These are phyloP conservation scores for Corylus heterophylla DNA, from an alignment of 306 rosid species.

Conservation along the genomic window DNA sequence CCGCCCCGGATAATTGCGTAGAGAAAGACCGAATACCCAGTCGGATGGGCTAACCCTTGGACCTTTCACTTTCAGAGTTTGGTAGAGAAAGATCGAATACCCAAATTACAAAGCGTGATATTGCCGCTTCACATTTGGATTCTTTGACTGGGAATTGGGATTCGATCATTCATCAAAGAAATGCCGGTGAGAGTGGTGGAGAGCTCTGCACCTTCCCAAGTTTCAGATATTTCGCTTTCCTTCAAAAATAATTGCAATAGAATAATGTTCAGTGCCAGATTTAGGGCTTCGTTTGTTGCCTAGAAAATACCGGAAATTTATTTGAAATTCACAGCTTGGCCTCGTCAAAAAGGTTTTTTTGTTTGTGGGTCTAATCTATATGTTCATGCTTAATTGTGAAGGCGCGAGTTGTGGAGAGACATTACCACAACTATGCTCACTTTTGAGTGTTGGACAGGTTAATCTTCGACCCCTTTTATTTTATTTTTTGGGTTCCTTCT, in stretches of 20 bases:
- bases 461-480: neutral
- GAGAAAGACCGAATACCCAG: neutral
- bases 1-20: neutral
- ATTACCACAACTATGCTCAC: constrained; percentile 56
- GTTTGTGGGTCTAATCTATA: neutral
- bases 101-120: no score
- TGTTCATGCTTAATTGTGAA: constrained; percentile 26
- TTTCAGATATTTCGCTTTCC: no score
- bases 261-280: neutral
- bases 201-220: no score
- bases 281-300: neutral
- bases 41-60: neutral
- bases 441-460: constrained; percentile 84
- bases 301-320: neutral
- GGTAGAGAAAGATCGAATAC: neutral
- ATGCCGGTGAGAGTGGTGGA: no score
- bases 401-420: constrained; percentile 65
- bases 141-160: no score
- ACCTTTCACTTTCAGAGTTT: neutral
- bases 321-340: neutral
- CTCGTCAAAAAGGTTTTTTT: neutral
- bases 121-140: no score
- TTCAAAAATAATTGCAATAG: neutral
- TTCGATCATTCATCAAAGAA: no score
- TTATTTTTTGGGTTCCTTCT: neutral